Evolutionary conservation across 352 stramenopile species (phyloP), one percentile per base, ranked within the genome.

Genomic region (Globisporangium nunn): DNA sequence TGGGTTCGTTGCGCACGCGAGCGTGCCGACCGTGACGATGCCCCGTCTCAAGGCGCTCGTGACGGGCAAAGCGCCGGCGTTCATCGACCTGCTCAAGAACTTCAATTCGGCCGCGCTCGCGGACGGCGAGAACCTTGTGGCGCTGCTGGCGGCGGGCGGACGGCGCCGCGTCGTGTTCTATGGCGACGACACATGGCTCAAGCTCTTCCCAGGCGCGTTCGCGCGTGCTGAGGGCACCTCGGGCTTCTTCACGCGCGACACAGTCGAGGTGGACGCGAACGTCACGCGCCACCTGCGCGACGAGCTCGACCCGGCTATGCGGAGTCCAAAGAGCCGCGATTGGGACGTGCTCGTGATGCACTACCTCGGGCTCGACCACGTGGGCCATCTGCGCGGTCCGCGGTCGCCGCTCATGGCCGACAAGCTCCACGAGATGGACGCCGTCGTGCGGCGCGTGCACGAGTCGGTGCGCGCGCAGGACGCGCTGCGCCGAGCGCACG

Each of bases 1-100:
- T 6, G 79, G 74, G 4, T 96, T 88, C 62, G 68, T 96, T 7
- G 82, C 74, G 11, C 72, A 93, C 53, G 87, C 87, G 12, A 90
- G 80, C 59, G 74, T 93, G 5, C 87, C 87, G 6, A 96, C 87
- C 4, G 87, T 96, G 51, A 96, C 87, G 28, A 96, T 96, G 87
- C 87, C 87, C 45, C 72, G 87, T 1, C 70, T 96, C 2, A 96
- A 96, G 60, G 87, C 87, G 28, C 71, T 96, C 40, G 68, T 93
- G 47, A 94, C 87, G 8, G 87, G 87, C 29, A 90, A 88, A 61
- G 65, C 87, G 17, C 87, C 87, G 0, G 80, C 81, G 6, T 96
- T 96, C 72, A 94, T 95, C 60, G 87, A 96, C 60, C 87, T 96
- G 50, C 64, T 96, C 39, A 93, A 94, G 65, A 96, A 96, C 55